These are phyloP conservation scores for Geotrichum histeridarum DNA, from an alignment of 1,139 yeast species.

Conservation along the genomic window DNA sequence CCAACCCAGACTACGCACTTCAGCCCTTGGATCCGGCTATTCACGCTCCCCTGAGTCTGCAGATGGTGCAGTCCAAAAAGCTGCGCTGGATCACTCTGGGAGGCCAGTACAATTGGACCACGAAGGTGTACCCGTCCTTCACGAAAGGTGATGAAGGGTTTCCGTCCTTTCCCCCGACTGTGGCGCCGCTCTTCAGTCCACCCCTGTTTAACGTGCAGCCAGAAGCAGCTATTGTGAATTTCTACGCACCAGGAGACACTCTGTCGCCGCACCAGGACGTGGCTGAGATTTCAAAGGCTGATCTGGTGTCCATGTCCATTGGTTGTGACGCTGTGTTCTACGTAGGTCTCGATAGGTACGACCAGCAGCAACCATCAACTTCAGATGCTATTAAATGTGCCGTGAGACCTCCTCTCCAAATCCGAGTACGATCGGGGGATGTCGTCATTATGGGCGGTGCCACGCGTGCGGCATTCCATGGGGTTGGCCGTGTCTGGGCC, in stretches of 20 bases:
- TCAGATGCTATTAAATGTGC: constrained; percentile 4
- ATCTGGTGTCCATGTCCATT: constrained; percentile 37
- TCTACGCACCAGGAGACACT: constrained; percentile 43
- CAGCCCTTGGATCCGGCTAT: constrained; percentile 8
- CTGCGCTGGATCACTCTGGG: constrained; percentile 46
- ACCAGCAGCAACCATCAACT: not conserved
- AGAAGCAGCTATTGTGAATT: constrained; percentile 44
- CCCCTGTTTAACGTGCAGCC: constrained; percentile 31
- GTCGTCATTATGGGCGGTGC: constrained; percentile 42
- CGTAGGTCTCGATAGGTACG: constrained; percentile 25
- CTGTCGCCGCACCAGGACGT: constrained; percentile 45
- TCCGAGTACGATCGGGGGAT: constrained; percentile 40
- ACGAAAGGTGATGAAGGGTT: constrained; percentile 33
- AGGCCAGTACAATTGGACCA: constrained; percentile 46
- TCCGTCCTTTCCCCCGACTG: constrained; percentile 37
- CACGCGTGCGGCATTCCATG: constrained; percentile 42
- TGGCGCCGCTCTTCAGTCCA: constrained; percentile 28
- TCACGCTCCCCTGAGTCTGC: constrained; percentile 10
- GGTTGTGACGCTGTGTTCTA: constrained; percentile 42
- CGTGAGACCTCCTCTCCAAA: constrained; percentile 32
- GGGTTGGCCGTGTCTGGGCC: constrained; percentile 40
- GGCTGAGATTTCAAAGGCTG: constrained; percentile 39
- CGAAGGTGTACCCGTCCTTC: constrained; percentile 41
- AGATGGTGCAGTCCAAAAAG: constrained; percentile 27
- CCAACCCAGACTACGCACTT: not conserved